Conservation (phyloP, 78 protist species). For the Guillardia theta region DNA sequence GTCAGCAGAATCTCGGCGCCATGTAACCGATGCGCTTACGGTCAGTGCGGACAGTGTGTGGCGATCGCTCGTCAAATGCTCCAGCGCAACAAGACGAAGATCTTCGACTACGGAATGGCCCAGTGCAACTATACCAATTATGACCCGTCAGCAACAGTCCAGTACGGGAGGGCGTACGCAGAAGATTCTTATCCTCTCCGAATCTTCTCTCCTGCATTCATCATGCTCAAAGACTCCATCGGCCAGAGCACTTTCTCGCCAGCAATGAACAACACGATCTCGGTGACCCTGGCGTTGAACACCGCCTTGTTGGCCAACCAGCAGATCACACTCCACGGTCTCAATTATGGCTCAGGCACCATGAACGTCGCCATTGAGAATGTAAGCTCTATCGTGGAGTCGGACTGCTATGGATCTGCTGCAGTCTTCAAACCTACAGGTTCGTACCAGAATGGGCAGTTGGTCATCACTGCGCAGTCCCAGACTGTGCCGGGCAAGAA, state of each 20-base stretch:
- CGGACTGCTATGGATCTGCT: no score
- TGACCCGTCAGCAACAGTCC: background rate
- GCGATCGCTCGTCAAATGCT: background rate
- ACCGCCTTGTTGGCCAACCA: background rate
- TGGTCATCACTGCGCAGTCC: background rate
- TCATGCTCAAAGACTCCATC: background rate
- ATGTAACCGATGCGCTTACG: background rate
- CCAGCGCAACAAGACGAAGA: background rate
- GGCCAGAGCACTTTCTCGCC: background rate
- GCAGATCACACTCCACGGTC: background rate
- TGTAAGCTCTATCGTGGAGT: no score
- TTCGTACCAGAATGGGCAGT: background rate
- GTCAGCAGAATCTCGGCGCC: background rate
- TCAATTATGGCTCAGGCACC: constrained; percentile 4
- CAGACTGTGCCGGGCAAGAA: background rate
- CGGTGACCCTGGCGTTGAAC: background rate
- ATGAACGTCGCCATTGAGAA: background rate
- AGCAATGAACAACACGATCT: background rate
- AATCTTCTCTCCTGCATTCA: background rate
- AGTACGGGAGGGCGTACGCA: background rate
- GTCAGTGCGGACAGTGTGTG: background rate
- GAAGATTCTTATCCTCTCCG: background rate
- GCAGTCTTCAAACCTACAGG: background rate
- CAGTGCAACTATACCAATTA: background rate
- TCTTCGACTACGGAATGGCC: background rate